phyloP scores from a whole-genome alignment of 2,329 filamentous ascomycete species.

The Sclerotinia borealis region DNA sequence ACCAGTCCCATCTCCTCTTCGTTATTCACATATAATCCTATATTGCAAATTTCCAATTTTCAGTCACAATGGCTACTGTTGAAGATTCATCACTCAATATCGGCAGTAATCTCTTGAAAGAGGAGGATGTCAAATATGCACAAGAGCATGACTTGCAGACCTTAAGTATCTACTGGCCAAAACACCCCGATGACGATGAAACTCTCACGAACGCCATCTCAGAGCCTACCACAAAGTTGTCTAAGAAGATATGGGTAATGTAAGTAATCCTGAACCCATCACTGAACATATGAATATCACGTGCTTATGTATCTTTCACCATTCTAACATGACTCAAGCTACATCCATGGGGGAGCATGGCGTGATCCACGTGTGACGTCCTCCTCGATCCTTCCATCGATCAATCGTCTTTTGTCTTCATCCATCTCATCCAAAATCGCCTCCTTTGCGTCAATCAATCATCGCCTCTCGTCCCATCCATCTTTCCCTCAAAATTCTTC shows the following conservation, averaged over 20 bases:
- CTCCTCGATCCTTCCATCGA: slow-evolving; percentile 40
- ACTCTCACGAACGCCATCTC: not conserved
- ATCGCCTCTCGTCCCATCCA: slow-evolving; percentile 54
- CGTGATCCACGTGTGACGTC: slow-evolving; percentile 49
- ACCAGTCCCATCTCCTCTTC: no score
- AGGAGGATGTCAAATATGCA: slow-evolving; percentile 2
- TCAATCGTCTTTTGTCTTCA: slow-evolving; percentile 37
- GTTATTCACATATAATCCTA: not conserved
- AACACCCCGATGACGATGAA: not conserved
- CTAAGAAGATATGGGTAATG: slow-evolving; percentile 10
- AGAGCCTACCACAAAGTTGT: not conserved
- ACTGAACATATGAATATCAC: not conserved
- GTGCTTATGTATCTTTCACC: not conserved
- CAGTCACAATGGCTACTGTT: not conserved
- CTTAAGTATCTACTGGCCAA: not conserved
- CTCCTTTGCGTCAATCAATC: slow-evolving; percentile 60
- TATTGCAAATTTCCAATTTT: not conserved
- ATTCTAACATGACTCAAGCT: slow-evolving; percentile 15
- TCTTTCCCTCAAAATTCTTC: slow-evolving; percentile 37
- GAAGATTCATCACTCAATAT: not conserved
- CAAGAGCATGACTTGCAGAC: slow-evolving; percentile 10
- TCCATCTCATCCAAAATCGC: slow-evolving; percentile 37
- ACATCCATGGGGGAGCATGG: slow-evolving; percentile 58
- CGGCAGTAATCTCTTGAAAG: not conserved
- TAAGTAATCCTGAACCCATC: not conserved